phyloP scores from a whole-genome alignment of 352 stramenopile genomes.

The Saprolegnia parasitica region DNA sequence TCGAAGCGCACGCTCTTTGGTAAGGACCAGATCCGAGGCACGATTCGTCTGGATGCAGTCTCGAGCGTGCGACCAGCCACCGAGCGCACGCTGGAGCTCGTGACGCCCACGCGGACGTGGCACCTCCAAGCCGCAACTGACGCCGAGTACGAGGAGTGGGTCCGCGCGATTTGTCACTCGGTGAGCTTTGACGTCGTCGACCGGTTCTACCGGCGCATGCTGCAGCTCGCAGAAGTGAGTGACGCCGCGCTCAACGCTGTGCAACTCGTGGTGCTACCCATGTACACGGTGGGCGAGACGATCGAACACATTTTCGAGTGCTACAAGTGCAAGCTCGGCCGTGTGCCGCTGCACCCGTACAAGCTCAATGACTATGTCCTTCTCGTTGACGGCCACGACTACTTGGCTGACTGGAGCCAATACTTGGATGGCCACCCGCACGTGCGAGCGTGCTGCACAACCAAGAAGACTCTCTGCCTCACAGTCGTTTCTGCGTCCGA shows the following conservation, averaged over 20 bases:
- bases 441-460: conserved; percentile 74
- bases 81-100: conserved; percentile 49
- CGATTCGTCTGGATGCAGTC: conserved; percentile 73
- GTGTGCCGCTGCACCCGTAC: conserved; percentile 65
- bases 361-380: conserved; percentile 73
- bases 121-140: conserved; percentile 68
- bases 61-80: conserved; percentile 68
- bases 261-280: conserved; percentile 73
- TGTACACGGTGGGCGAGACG: conserved; percentile 79
- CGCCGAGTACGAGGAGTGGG: conserved; percentile 68
- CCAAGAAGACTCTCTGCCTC: conserved; percentile 78
- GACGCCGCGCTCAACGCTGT: conserved; percentile 76
- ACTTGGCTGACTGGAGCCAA: conserved; percentile 76
- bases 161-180: conserved; percentile 68
- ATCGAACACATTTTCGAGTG: conserved; percentile 87
- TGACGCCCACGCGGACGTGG: conserved; percentile 77
- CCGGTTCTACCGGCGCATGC: conserved; percentile 75
- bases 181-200: conserved; percentile 79
- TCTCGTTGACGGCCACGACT: conserved; percentile 81
- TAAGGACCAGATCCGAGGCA: conserved; percentile 63
- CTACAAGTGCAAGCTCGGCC: conserved; percentile 74
- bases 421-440: conserved; percentile 87
- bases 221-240: conserved; percentile 81
- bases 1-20: conserved; percentile 68
- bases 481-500: conserved; percentile 47